phyloP scores from a whole-genome alignment of 805 yeast species.

The Candida railenensis region DNA sequence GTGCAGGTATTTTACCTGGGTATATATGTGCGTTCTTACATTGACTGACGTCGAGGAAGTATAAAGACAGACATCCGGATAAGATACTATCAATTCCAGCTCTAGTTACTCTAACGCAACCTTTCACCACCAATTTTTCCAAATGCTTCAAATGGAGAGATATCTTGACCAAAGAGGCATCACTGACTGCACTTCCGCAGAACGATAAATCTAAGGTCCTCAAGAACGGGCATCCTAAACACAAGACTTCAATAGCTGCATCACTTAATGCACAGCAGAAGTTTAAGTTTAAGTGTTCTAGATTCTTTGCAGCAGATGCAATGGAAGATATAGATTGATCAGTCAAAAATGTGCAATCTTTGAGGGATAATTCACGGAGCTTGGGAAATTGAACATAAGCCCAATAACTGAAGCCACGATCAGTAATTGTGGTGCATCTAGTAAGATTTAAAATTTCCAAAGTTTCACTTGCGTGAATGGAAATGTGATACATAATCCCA shows the following conservation, averaged over 20 bases:
- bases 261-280: slow-evolving; percentile 78
- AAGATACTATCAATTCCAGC: slow-evolving; percentile 72
- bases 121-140: slow-evolving; percentile 52
- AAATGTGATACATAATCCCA: slow-evolving; percentile 60
- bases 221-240: slow-evolving; percentile 63
- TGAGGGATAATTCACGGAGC: slow-evolving; percentile 51
- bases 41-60: slow-evolving; percentile 61
- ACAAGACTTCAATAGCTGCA: slow-evolving; percentile 61
- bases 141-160: slow-evolving; percentile 53
- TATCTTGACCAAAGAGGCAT: slow-evolving; percentile 60
- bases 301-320: slow-evolving; percentile 58
- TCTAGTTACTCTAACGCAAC: slow-evolving; percentile 74
- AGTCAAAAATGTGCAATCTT: slow-evolving; percentile 73
- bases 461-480: slow-evolving; percentile 55
- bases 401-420: slow-evolving; percentile 71
- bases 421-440: slow-evolving; percentile 77
- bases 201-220: slow-evolving; percentile 59
- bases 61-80: slow-evolving; percentile 53
- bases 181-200: slow-evolving; percentile 81
- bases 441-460: slow-evolving; percentile 61
- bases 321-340: slow-evolving; percentile 63
- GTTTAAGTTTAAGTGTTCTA: slow-evolving; percentile 58
- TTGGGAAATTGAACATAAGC: slow-evolving; percentile 53
- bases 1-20: slow-evolving; percentile 61
- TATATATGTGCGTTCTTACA: slow-evolving; percentile 68